Base-by-base conservation (phyloP, 108 stramenopile species). In the Nitzschia sp. region DNA sequence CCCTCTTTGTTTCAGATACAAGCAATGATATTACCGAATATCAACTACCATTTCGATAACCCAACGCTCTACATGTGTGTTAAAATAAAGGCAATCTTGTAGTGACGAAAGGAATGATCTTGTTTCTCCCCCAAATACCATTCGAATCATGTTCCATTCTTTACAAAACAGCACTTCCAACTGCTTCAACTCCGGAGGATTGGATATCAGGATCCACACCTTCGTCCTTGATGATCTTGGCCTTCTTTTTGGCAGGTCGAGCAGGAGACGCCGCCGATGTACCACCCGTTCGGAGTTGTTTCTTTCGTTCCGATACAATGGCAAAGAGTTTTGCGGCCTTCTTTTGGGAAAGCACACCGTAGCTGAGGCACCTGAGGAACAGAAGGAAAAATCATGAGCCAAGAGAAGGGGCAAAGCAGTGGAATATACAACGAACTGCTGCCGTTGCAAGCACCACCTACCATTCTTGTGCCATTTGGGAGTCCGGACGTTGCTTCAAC, bases 401-500 rank as follows among this genome's bases (percentile, higher is more conserved):
- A 42, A 29, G 8, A 41, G 25, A 44, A 29, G 58, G 15, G 15
- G 50, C 60, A 41, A 26, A 53, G 10, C 57, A 57, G n/a, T 52
- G 29, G 29, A 15, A 0, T 67, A 53, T 0, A 42, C 11, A 57
- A 22, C 8, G 8, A 70, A 43, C 43, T 43, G 12, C 43, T 43
- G 12, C 59, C 21, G 12, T 37, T 14, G 21, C 8, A 25, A 60
- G 24, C 15, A 41, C 44, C 46, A 44, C 17, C 15, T 57, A 90
- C 90, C 90, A 94, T 61, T 94, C 90, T 72, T 94, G 93, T 41
- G 93, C 93, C 93, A 94, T 94, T 53, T 62, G 73, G 26, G 82
- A 84, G 42, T 88, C 81, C 17, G 87, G 90, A 21, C 88, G 83
- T 68, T 94, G 90, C 34, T 75, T 63, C 7, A 86, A 58, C 19